A percentile compares a stretch with the other conserved stretches of the same genome.
Evolutionary conservation across 2,329 filamentous ascomycete species (phyloP).

Genomic region (Apiospora koreana): DNA sequence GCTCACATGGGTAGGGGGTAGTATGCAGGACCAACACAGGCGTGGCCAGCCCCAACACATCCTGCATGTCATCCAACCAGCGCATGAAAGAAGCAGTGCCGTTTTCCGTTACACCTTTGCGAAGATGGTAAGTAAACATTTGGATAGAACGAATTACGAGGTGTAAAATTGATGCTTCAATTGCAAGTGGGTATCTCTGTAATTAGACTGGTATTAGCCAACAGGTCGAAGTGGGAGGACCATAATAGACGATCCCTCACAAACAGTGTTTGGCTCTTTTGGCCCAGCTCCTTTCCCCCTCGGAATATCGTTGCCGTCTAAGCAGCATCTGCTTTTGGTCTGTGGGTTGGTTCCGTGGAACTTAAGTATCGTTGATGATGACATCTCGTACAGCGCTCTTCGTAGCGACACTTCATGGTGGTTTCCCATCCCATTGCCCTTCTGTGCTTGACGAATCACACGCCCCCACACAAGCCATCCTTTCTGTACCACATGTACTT

Average conservation of each 20-base stretch:
- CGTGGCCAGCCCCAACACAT: neutral
- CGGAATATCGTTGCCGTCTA: neutral
- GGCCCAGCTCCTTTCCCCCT: neutral
- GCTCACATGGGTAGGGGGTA: neutral
- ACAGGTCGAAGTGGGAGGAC: neutral
- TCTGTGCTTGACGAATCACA: neutral
- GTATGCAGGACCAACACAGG: neutral
- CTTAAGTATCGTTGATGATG: neutral
- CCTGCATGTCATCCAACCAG: neutral
- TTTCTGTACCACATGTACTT: neutral
- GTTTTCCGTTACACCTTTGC: neutral
- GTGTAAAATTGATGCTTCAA: constrained; percentile 4
- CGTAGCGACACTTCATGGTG: neutral
- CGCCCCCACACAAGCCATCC: neutral
- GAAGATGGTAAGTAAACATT: neutral
- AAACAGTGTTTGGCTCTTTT: neutral
- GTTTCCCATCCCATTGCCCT: neutral
- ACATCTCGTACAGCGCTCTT: neutral
- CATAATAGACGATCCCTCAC: neutral
- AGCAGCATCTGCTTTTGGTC: neutral
- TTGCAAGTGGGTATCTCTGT: constrained; percentile 8
- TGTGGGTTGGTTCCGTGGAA: neutral
- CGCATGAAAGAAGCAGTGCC: neutral
- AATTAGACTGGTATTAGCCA: constrained; percentile 6
- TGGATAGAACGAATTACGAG: neutral